These are phyloP conservation scores for Kwoniella heveanensis DNA, from an alignment of 768 basidiomycete genomes.

Conservation along the genomic window DNA sequence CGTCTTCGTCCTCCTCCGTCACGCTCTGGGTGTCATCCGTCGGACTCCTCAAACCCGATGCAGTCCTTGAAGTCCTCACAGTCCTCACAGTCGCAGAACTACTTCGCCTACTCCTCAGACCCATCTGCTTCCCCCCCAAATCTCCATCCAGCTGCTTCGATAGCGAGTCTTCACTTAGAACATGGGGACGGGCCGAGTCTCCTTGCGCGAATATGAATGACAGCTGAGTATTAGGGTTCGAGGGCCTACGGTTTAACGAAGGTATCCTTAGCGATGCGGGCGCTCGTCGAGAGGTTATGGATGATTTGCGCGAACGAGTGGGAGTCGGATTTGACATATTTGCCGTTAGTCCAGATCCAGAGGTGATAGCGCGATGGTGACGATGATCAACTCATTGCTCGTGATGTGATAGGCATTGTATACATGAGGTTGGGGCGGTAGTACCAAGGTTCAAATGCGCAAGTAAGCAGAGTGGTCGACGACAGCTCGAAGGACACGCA, in stretches of 20 bases:
- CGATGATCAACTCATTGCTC: not conserved
- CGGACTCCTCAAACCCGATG: slow-evolving; percentile 22
- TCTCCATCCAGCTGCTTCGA: slow-evolving; percentile 44
- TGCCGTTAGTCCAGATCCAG: not conserved
- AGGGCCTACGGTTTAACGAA: slow-evolving; percentile 4
- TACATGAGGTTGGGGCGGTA: too few species aligned
- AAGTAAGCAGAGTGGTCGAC: too few species aligned
- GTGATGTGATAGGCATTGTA: too few species aligned
- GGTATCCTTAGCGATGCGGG: slow-evolving; percentile 21
- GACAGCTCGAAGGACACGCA: too few species aligned
- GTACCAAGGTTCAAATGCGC: too few species aligned
- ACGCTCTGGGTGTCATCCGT: slow-evolving; percentile 21
- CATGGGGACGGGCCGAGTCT: slow-evolving; percentile 4
- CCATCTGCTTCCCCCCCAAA: slow-evolving; percentile 43
- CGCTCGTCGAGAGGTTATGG: slow-evolving; percentile 15
- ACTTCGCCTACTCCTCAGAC: slow-evolving; percentile 37
- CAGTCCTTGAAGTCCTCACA: slow-evolving; percentile 17
- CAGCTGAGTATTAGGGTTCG: slow-evolving; percentile 17
- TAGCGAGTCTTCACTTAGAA: slow-evolving; percentile 33
- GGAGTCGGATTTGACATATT: slow-evolving; percentile 6
- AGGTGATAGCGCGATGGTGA: not conserved
- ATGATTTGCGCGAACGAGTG: slow-evolving; percentile 22
- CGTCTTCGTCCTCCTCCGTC: slow-evolving; percentile 28
- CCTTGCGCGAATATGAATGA: slow-evolving; percentile 22
- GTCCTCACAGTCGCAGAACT: slow-evolving; percentile 38